Base-by-base conservation (phyloP, 768 basidiomycete genomes). In the Daedaleopsis sinensis region DNA sequence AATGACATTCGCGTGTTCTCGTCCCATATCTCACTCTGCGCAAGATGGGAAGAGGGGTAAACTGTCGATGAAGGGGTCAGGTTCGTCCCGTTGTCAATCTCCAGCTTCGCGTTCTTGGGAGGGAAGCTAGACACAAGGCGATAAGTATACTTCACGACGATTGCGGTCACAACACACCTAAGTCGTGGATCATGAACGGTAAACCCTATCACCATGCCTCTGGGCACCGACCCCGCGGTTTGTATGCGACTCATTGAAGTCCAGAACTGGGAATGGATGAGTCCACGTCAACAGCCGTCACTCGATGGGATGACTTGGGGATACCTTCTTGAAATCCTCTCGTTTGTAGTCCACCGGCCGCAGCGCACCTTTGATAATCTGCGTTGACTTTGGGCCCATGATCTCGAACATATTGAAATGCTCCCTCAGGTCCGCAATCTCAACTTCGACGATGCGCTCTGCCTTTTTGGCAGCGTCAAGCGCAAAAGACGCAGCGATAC, bases 161-260 rank as follows among this genome's bases (percentile, higher is more conserved):
- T 18, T 7, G 5, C 39, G 57, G 37, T 35, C 36, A 50, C 46
- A 10, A 72, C 84, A 37, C 65, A 96, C 96, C 80, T 90, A 13
- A 98, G 77, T 50, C 96, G 82, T 13, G 96, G 96, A 72, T 99
- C 96, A 42, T 90, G 76, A 0, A 94, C 90, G 43, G 80, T 87
- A 60, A 94, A 82, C 0, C 94, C 94, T 19, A 94, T 77, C 0
- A 93, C 75, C 82, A 90, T 90, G 2, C 88, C 90, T 44, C 86
- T 79, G 8, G 93, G 87, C 5, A 94, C 69, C 10, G 84, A 85
- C 0, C 80, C 87, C 16, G 93, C 76, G 16, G 85, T 83, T 61
- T 88, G 87, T 7, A 93, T 66, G 62, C 85, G 76, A 0, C 75
- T 75, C 47, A 96, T 74, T 0, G 79, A 78, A 15, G 77, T 74